Evolutionary conservation across 2,329 filamentous ascomycete genomes (phyloP).

Genomic region (Ceratocystis variospora): DNA sequence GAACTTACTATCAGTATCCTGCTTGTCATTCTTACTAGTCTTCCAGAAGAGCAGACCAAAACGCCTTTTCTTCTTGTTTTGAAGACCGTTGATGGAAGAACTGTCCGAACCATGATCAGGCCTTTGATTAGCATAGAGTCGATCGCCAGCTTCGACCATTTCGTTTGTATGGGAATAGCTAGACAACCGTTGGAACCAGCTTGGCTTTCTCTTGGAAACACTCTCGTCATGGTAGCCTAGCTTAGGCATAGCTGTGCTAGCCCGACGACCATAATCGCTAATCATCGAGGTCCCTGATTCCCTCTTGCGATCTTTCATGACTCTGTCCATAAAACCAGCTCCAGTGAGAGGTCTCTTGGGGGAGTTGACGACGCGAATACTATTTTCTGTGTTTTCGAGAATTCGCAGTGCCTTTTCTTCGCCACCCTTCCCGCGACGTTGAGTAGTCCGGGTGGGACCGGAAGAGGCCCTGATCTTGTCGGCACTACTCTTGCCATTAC

Average conservation of each 20-base stretch:
- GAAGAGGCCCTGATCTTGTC: constrained; percentile 11
- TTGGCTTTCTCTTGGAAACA: constrained; percentile 31
- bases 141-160: constrained; percentile 12
- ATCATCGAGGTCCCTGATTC: constrained; percentile 6
- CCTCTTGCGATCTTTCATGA: constrained; percentile 17
- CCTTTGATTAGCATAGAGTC: background rate
- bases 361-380: constrained; percentile 43
- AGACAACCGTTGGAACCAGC: constrained; percentile 37
- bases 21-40: constrained; percentile 27
- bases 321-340: constrained; percentile 14
- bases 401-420: constrained; percentile 30
- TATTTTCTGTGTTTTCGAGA: constrained; percentile 35
- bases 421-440: background rate
- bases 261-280: background rate
- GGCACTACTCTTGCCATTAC: background rate
- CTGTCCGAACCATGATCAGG: constrained; percentile 9
- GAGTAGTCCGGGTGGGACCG: background rate
- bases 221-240: constrained; percentile 22
- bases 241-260: constrained; percentile 6
- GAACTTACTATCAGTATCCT: background rate
- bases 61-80: constrained; percentile 35
- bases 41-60: constrained; percentile 46
- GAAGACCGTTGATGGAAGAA: constrained; percentile 10
- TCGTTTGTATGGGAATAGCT: constrained; percentile 16
- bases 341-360: constrained; percentile 25